Evolutionary conservation across 1,284 basidiomycete genomes (phyloP), one percentile per base, ranked within the genome.

Genomic region (Stygiomarasmius scandens): DNA sequence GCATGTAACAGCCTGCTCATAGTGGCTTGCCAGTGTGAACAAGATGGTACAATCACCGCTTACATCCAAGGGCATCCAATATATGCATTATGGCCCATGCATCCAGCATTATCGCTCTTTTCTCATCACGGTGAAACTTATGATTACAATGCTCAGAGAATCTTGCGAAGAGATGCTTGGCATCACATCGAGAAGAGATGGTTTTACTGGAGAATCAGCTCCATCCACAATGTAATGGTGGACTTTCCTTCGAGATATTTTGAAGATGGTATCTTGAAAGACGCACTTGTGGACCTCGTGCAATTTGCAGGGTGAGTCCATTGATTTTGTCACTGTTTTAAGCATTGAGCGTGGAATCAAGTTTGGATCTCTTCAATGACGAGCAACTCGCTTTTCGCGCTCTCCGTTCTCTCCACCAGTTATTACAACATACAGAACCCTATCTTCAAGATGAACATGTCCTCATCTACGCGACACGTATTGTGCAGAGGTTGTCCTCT

Each of bases 141-240:
- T 12, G 29, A 38, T 20, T n/a, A 25, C 48, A 19, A 54, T 50
- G 46, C 47, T 41, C 19, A 23, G 2, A 19, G 44, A 47, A 52
- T 34, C 50, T 29, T 34, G 27, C 6, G 36, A 38, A 24, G 52
- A 45, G 22, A 24, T 46, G 38, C 25, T 38, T 58, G 57, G 57
- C 4, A 8, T 5, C 12, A 2, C 6, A 10, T 49, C 14, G 49
- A 24, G 23, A 34, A 9, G 11, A 34, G 6, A 14, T 29, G 22
- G 16, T 32, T 58, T 27, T 32, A 38, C 8, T 58, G 52, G 52
- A 43, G 57, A 25, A 54, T 58, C 14, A 54, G 52, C 25, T 58
- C 56, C 16, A 46, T 50, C 8, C 47, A 48, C 34, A 36, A 55
- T 22, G 32, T 58, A 32, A 46, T 53, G 22, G 11, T 53, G 34